Base-by-base conservation (phyloP, 2,329 filamentous ascomycete genomes). In the Fusarium newnesense region DNA sequence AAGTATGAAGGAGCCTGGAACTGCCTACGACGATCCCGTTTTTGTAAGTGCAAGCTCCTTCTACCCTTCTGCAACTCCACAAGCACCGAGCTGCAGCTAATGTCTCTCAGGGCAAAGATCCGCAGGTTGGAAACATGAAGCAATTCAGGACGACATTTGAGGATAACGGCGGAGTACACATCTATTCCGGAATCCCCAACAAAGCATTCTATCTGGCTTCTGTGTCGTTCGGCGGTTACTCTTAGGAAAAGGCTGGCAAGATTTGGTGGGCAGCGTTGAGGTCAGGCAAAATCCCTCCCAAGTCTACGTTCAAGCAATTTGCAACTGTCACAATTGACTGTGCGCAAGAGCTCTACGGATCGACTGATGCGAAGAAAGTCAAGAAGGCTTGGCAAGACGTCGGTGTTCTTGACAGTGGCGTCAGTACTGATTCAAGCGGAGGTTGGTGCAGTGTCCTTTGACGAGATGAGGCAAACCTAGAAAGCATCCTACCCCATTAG, bases 141-240 rank as follows among this genome's bases (percentile, higher is more conserved):
- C 75, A 83, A 39, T 87, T 83, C 76, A 78, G 79, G 50, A 72
- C 73, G 2, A 85, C 79, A 6, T 77, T 65, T 8, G 81, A 85
- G 12, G 87, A 89, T 76, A 85, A 87, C 49, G 86, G 86, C 12
- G 88, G 88, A 37, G 87, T 89, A 7, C 87, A 90, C 77, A 79
- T 87, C 54, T 88, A 84, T 78, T 89, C 87, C 10, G 88, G 88
- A 10, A 89, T 90, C 49, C 88, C 87, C 5, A 90, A 90, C 80
- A 83, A 84, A 69, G 88, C 87, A 5, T 90, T 90, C 71, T 88
- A 88, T 73, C 83, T 87, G 15, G 83, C 80, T 16, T 79, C 86
- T 4, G 77, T 81, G 9, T 82, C 80, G 4, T 84, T 89, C 70
- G 87, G 87, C 19, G 87, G 88, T 9, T 86, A 84, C 75, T 85